A percentile compares a stretch with the other conserved stretches of the same genome.
phyloP scores from a whole-genome alignment of 1,139 yeast species.

The Diutina neorugosa region DNA sequence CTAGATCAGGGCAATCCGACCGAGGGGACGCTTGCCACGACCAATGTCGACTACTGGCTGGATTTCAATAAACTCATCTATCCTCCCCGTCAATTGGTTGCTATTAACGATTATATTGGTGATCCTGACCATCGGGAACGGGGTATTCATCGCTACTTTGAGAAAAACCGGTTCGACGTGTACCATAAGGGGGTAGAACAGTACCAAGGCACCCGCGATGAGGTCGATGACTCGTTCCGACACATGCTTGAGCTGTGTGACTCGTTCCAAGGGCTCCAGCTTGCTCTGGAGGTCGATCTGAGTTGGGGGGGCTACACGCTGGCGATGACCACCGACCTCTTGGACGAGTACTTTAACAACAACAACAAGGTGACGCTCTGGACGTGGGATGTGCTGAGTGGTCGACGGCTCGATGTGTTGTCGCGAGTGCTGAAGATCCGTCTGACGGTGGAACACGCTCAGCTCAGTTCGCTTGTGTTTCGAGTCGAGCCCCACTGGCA shows the following conservation, averaged over 20 bases:
- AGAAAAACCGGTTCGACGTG: background rate
- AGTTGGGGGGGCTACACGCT: conserved; percentile 1
- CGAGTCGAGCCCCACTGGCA: background rate
- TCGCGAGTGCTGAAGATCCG: background rate
- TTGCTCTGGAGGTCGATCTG: background rate
- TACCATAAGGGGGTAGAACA: background rate
- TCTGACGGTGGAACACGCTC: background rate
- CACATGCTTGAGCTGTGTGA: conserved; percentile 3
- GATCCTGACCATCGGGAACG: background rate
- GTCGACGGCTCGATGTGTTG: background rate
- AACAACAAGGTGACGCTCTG: background rate
- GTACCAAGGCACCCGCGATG: background rate
- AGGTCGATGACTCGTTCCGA: background rate
- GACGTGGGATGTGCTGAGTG: background rate
- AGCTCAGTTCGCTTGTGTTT: background rate
- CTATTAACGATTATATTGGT: background rate
- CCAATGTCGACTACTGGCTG: background rate
- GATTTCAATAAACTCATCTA: background rate
- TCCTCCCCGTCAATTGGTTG: background rate
- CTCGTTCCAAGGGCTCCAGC: background rate
- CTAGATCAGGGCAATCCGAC: background rate
- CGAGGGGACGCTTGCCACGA: background rate
- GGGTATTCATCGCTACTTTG: background rate
- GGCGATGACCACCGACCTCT: background rate
- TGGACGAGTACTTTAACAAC: conserved; percentile 2